phyloP scores from a whole-genome alignment of 306 rosid species.

The Prunus padus region DNA sequence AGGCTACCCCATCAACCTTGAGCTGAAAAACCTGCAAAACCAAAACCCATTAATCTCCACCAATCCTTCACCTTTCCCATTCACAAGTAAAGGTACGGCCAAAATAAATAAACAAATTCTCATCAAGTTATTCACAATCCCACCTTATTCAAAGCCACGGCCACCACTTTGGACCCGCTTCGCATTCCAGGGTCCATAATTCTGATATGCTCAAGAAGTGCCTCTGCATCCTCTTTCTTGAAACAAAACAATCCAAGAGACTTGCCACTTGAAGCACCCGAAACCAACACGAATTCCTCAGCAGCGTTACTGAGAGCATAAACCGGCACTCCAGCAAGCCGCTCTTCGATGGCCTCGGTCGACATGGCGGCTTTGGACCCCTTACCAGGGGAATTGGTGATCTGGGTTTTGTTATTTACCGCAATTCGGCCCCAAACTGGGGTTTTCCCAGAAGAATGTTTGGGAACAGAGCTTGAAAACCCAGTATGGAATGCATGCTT shows the following conservation, averaged over 20 bases:
- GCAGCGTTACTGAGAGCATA: constrained; percentile 82
- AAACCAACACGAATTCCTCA: constrained; percentile 78
- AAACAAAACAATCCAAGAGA: constrained; percentile 84
- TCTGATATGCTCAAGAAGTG: constrained; percentile 63
- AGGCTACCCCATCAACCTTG: constrained; percentile 82
- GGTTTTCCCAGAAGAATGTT: constrained; percentile 19
- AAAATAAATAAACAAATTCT: background rate
- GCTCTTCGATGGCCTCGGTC: constrained; percentile 67
- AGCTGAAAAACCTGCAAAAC: constrained; percentile 75
- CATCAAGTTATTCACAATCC: background rate
- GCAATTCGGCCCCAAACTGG: constrained; percentile 63
- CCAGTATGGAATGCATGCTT: constrained; percentile 26
- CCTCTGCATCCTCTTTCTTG: constrained; percentile 78
- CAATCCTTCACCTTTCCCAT: background rate
- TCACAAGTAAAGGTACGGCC: background rate
- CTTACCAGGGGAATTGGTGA: background rate
- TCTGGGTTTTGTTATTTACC: constrained; percentile 19
- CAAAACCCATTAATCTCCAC: constrained; percentile 6
- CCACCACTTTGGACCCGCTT: constrained; percentile 78
- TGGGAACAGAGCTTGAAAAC: constrained; percentile 22
- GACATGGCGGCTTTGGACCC: constrained; percentile 39
- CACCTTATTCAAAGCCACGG: constrained; percentile 88
- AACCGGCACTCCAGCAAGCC: constrained; percentile 83
- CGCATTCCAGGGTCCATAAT: constrained; percentile 56
- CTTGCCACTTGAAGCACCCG: constrained; percentile 61